Conservation (phyloP, 2,329 filamentous ascomycete genomes). For the Botryosphaeria agaves region DNA sequence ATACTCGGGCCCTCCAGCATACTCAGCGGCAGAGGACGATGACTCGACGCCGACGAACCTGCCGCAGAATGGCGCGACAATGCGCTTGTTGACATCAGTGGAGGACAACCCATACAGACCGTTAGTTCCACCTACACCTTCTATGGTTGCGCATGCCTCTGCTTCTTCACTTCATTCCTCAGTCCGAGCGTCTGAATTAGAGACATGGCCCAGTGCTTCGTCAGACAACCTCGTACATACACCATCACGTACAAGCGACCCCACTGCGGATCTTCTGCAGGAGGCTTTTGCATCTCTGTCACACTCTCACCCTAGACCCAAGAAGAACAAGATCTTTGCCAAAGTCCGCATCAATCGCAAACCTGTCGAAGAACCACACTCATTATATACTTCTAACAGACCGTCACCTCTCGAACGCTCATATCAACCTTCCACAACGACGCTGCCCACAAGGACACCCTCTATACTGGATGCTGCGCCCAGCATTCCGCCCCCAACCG, state of each 20-base stretch:
- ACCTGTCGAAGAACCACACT: conserved; percentile 7
- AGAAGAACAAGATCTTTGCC: conserved; percentile 14
- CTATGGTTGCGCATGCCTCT: conserved; percentile 4
- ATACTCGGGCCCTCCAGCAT: conserved; percentile 26
- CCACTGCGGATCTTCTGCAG: conserved; percentile 25
- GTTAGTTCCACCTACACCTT: conserved; percentile 19
- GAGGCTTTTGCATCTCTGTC: conserved; percentile 19
- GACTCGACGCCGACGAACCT: conserved; percentile 13
- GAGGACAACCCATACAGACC: conserved; percentile 24
- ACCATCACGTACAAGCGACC: no score
- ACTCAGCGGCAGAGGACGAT: conserved; percentile 20
- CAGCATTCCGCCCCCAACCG: conserved; percentile 36
- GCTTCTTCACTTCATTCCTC: conserved; percentile 3
- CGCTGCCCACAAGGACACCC: conserved; percentile 25
- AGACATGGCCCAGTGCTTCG: no score
- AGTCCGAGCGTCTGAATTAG: neutral
- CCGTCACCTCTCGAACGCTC: conserved; percentile 25
- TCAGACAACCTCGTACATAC: no score
- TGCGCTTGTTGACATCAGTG: conserved; percentile 31
- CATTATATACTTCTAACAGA: conserved; percentile 18
- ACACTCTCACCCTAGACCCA: conserved; percentile 2
- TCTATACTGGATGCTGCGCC: conserved; percentile 34
- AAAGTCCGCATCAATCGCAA: conserved; percentile 11
- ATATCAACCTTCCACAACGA: conserved; percentile 30
- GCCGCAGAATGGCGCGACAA: conserved; percentile 23